A percentile compares a stretch with the other conserved stretches of the same genome.
phyloP scores from a whole-genome alignment of 202 grass and related monocot species.

The Alloteropsis angusta region DNA sequence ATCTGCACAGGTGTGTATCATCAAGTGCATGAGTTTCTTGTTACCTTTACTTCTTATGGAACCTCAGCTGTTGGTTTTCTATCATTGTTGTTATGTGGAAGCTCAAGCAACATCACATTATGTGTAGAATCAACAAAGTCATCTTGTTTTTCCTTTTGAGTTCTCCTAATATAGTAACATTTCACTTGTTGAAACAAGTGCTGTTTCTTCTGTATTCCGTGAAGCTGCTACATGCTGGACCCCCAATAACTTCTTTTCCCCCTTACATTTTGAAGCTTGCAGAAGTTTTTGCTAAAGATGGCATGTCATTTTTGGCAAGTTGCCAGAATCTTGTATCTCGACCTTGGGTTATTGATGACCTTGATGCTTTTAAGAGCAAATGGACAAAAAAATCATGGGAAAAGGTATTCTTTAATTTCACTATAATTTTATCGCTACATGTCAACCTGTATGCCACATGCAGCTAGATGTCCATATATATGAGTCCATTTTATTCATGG shows the following conservation, averaged over 20 bases:
- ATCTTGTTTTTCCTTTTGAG: background rate
- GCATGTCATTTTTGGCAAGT: conserved; percentile 95
- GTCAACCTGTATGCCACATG: background rate
- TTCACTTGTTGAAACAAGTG: conserved; percentile 11
- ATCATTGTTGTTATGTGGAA: background rate
- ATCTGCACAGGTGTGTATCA: conserved; percentile 68
- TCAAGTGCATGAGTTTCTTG: background rate
- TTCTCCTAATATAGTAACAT: conserved; percentile 4
- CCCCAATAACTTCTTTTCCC: conserved; percentile 10
- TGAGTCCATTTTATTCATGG: background rate
- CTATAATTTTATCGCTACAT: conserved; percentile 2
- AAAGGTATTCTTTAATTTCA: conserved; percentile 47
- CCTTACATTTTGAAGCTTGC: conserved; percentile 62
- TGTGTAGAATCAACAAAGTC: background rate
- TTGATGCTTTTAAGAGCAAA: conserved; percentile 74
- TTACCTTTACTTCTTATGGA: background rate
- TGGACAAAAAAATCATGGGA: conserved; percentile 82
- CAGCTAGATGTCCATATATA: background rate
- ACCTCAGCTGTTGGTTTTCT: background rate
- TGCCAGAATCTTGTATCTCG: conserved; percentile 86
- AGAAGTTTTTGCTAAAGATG: conserved; percentile 98
- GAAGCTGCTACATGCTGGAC: conserved; percentile 1
- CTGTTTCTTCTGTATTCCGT: background rate
- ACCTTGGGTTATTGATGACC: conserved; percentile 94
- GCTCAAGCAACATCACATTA: background rate